Evolutionary conservation across 495 filamentous ascomycete species (phyloP), one percentile per base, ranked within the genome.

Genomic region (Trichoderma gamsii): DNA sequence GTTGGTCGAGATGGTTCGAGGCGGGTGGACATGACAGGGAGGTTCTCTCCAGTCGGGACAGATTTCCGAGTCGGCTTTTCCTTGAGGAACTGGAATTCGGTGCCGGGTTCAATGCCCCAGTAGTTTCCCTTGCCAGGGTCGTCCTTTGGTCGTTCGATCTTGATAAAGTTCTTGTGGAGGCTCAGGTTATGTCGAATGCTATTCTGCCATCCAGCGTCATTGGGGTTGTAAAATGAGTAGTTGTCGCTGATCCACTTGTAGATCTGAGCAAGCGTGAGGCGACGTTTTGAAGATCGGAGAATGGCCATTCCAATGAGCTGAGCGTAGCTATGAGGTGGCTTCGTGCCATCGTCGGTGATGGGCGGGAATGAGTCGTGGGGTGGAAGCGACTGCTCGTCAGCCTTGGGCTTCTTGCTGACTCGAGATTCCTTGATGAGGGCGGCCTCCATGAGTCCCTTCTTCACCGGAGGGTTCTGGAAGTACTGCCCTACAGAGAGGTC

Each of bases 231-330:
- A 77, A 91, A 96, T 3, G 84, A 86, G 76, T 92, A 99, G 4
- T 89, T 95, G 74, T 98, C 92, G 0, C 92, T 92, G 69, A 99
- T 98, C 95, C 95, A 99, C 74, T 95, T 96, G 85, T 99, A 99
- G 70, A 99, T 99, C 75, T 97, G 93, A n/a, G 93, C 88, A 1
- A 99, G 83, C 2, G 95, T 97, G 64, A 99, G 80, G 49, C 90
- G 88, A 27, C 92, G 88, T 52, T 90, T 88, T 38, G 91, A 88
- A 6, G 95, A 90, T 51, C 95, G 88, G 23, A 98, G 80, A 72
- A 99, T 98, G 27, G 95, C 91, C 93, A 97, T 97, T 70, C 92
- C 95, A 72, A 99, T 98, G 49, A 99, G 82, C n/a, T 86, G 89
- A 13, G 95, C 95, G 76, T 99, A 99, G 77, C 94, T 97, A 72